Evolutionary conservation across 257 asterid species (phyloP).

Genomic region (Solanum etuberosum): DNA sequence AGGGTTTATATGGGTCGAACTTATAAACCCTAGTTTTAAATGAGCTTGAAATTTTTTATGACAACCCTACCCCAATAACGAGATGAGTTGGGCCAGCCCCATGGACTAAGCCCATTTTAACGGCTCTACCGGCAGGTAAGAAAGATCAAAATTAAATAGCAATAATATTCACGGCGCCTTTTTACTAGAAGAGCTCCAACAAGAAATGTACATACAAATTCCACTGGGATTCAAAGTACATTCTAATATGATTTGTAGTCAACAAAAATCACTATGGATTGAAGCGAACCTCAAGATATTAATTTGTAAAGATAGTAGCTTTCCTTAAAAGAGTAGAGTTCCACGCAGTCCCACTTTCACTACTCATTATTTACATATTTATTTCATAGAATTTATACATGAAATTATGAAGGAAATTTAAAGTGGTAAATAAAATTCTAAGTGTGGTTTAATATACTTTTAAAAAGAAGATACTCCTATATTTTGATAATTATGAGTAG

Average conservation of each 20-base stretch:
- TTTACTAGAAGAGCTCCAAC: background rate
- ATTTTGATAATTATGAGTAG: background rate
- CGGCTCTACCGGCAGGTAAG: background rate
- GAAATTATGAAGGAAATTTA: background rate
- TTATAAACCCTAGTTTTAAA: too few species aligned
- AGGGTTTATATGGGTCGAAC: too few species aligned
- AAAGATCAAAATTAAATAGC: too few species aligned
- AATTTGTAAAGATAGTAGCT: background rate
- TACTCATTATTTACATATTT: background rate
- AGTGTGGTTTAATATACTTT: background rate
- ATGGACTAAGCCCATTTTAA: too few species aligned
- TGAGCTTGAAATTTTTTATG: too few species aligned
- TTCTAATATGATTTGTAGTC: background rate
- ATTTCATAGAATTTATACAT: background rate
- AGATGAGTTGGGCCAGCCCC: too few species aligned
- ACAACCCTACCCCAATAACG: too few species aligned
- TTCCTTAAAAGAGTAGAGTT: background rate
- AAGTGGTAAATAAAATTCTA: background rate
- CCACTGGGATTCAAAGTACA: background rate
- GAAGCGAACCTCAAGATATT: background rate
- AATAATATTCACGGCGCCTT: background rate
- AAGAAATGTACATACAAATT: background rate
- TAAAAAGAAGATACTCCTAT: background rate
- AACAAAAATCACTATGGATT: background rate
- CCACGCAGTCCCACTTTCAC: background rate